Evolutionary conservation across 2,329 filamentous ascomycete genomes (phyloP), one percentile per base, ranked within the genome.

Genomic region (Aspergillus chevalieri): DNA sequence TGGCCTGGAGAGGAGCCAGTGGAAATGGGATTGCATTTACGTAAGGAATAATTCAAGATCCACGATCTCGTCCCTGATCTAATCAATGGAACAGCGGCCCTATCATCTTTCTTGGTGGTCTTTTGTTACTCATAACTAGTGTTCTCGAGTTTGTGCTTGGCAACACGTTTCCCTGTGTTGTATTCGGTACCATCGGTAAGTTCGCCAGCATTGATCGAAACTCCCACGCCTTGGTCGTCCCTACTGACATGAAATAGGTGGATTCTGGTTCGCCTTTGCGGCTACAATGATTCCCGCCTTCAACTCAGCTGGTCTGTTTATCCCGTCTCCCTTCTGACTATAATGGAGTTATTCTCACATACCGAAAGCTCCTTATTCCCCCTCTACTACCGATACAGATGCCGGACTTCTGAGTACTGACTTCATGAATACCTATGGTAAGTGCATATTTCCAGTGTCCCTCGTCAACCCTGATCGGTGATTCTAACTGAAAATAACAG

Each of bases 141-240:
- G 57, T 82, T 1, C 69, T 82, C 34, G 80, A 83, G 59, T 82
- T 77, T 61, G 64, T 82, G 48, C 67, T 82, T 1, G 80, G 79
- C 34, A 81, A 82, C 59, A 83, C 78, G 4, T 83, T 83, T 55
- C 73, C 79, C 0, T 78, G 75, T 44, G 75, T 81, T 34, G 80
- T 83, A 24, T 83, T 83, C 61, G 70, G 66, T 48, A 67, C 74
- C 14, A 79, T 75, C 53, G 77, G 78, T 53, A 70, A 64, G 56
- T 51, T 21, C 12, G 8, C 9, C 17, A 14, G 14, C 15, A 8
- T 15, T 4, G 6, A 26, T n/a, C 26, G 14, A 34, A 3, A 9
- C 6, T 2, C 9, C 0, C 10, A 15, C 54, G 17, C 30, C 38
- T 41, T 19, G 3, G 5, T 15, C 26, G 43, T 43, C 22, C 33